Base-by-base conservation (phyloP, 2,329 filamentous ascomycete species). In the Spiromastix sp. region DNA sequence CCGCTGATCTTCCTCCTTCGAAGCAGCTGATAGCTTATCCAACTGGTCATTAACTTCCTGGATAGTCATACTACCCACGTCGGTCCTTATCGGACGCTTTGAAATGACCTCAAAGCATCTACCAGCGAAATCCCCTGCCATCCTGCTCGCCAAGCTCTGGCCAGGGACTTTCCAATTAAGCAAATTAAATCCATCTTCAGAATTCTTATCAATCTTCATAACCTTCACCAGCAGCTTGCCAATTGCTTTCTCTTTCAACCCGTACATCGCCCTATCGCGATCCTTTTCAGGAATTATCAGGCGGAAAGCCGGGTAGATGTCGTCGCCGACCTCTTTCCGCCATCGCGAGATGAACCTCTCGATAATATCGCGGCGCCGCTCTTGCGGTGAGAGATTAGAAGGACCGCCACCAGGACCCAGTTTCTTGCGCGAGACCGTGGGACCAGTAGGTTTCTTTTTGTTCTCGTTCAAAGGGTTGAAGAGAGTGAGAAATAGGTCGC, bases 281-380 rank as follows among this genome's bases (percentile, higher is more conserved):
- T 98, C 91, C 54, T 93, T 93, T 50, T 93, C 85, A 0, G 89
- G 87, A 3, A 95, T 70, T 38, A 96, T 94, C 30, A 98, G 72
- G 13, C 91, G 79, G 57, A 98, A 73, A 2, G 85, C 89, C 0
- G 91, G 91, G 53, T 91, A 96, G 49, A 98, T 84, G 57, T 98
- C 91, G 47, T 85, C 67, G 17, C 91, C 91, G 15, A 95, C 87
- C 42, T 94, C 79, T 37, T 77, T 76, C 25, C 87, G 76, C 91
- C 91, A 98, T 55, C 77, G 72, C 10, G 74, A 72, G 47, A 98
- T 85, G 63, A 94, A 98, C 5, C 80, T 71, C 37, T 87, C 76
- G 44, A 98, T 85, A 45, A 95, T 82, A 48, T 78, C 75, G 1
- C 81, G 74, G 24, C 85, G 77, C 42, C 81, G 73, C 55, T 95